Evolutionary conservation across 306 rosid species (phyloP), one percentile per base, ranked within the genome.

Genomic region (Cucurbita argyrosperma): DNA sequence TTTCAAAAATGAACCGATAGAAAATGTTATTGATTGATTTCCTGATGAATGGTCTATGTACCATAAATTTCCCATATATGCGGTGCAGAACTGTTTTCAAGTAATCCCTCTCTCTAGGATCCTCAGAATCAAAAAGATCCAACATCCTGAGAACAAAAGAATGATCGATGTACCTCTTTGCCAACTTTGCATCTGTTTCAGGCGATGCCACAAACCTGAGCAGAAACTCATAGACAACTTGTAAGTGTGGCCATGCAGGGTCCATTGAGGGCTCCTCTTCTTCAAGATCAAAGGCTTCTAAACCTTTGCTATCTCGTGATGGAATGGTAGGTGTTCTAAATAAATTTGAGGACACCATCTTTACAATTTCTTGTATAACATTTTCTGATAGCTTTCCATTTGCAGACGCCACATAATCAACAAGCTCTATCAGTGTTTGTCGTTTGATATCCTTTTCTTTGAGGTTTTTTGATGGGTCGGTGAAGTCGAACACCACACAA

Each of bases 261-360:
- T 91, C 99, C 97, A 94, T 91, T 8, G 91, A 91, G 46, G 99
- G 97, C 80, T 94, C 99, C 63, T 91, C 97, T 76, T 94, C 99
- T 50, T 91, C 99, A 40, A 88, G 68, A 53, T 91, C 99, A 84
- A 89, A 94, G 61, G 91, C 95, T 80, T 88, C 97, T 26, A 89
- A 81, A 76, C 70, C 85, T 78, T 85, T 91, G 86, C 88, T 91
- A 75, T 91, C 96, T 37, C 88, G 85, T 26, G 96, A 88, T 9
- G 96, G 89, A 76, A 92, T 80, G 79, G 90, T 82, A 53, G 88
- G 90, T n/a, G 84, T 85, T 45, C 99, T 79, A 74, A 94, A 91
- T 87, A 94, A 87, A 81, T 94, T 94, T 47, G 64, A 53, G 38
- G 95, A 87, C 83, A 91, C 95, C 91, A 86, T 94, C 74, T 82